Evolutionary conservation across 306 rosid genomes (phyloP).

Genomic region (Mimosa bimucronata): DNA sequence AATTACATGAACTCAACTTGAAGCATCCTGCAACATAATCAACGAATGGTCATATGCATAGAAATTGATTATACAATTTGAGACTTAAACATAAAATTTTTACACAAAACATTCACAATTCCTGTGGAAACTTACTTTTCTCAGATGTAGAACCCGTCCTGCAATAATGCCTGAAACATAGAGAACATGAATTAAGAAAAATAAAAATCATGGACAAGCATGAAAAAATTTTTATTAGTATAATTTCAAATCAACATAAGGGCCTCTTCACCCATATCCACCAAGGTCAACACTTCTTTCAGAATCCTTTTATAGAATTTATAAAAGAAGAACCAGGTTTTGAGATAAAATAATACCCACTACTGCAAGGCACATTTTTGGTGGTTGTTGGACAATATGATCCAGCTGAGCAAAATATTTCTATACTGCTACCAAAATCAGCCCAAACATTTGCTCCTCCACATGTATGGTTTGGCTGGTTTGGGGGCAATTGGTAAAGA

Average conservation of each 20-base stretch:
- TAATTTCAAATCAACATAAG: conserved; percentile 14
- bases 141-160: conserved; percentile 85
- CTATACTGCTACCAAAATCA: conserved; percentile 72
- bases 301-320: conserved; percentile 24
- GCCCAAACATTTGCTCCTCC: conserved; percentile 98
- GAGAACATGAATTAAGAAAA: conserved; percentile 25
- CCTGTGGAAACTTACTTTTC: conserved; percentile 58
- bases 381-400: conserved; percentile 90
- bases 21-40: conserved; percentile 76
- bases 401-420: conserved; percentile 86
- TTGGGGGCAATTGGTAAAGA: conserved; percentile 83
- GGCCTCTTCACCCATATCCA: conserved; percentile 11
- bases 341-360: conserved; percentile 68
- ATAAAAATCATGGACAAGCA: conserved; percentile 37
- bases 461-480: conserved; percentile 80
- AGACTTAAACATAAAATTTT: neutral
- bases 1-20: conserved; percentile 81
- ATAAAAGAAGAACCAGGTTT: conserved; percentile 22
- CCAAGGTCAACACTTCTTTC: neutral
- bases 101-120: conserved; percentile 24
- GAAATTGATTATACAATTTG: conserved; percentile 21
- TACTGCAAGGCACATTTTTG: conserved; percentile 58
- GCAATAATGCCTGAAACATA: conserved; percentile 82
- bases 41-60: conserved; percentile 42
- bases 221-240: neutral